Evolutionary conservation across 116 monocot genomes (phyloP), one percentile per base, ranked within the genome.

Genomic region (Trichopus zeylanicus): DNA sequence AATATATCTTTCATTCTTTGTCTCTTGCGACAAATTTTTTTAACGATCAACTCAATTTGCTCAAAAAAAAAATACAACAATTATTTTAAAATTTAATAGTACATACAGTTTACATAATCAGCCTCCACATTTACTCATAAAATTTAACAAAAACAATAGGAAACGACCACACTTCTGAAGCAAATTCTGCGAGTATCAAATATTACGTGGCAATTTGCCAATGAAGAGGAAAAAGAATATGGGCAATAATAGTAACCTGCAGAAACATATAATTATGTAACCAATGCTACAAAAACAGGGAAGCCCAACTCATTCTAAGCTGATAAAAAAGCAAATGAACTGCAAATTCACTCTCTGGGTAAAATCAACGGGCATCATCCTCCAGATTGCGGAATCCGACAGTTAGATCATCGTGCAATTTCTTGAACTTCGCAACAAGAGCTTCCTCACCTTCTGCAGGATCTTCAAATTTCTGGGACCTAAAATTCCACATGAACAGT

Each of bases 391-490:
- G 86, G 92, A 99, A 99, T 38, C 85, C 99, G 9, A 48, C 55
- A 7, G 78, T 86, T 23, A 99, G 85, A 69, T 99, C 99, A 0
- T 92, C 99, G 21, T 88, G 67, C 34, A 99, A 55, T 51, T 99
- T 88, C 85, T 91, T 69, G 75, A 92, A 99, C 65, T 99, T 99
- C 6, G 75, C 92, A 5, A 78, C 72, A 13, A 99, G 78, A 29
- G 53, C 92, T 8, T 78, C 88, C 83, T 99, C 99, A 15, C 99
- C 92, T 67, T 99, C 99, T 20, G 86, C 92, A 25, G 99, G 99
- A 58, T 99, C 99, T 74, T 99, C 92, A 38, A 99, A 99, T 66
- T 99, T 99, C 73, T 99, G 92, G 26, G 99, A 99, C 73, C 99
- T 99, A 54, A 19, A 54, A 34, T 62, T 0, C n/a, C 13, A 42